Evolutionary conservation across 2,329 filamentous ascomycete genomes (phyloP), one percentile per base, ranked within the genome.

Genomic region (Venturia pyrina): DNA sequence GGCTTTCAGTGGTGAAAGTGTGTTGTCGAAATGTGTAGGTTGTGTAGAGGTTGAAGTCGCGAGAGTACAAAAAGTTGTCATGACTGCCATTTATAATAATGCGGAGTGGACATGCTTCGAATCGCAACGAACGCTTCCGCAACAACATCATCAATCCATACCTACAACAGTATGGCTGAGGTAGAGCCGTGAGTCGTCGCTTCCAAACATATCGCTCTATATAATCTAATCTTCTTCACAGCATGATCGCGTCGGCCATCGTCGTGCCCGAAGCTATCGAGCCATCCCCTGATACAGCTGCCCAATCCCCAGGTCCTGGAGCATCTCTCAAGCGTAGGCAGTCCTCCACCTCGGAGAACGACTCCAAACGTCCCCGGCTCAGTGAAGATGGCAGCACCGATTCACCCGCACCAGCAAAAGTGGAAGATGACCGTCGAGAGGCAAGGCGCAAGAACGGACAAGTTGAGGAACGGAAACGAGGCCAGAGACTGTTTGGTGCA

Each of bases 401-500:
- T 66, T 62, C 66, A 66, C 64, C 64, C 32, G 63, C 48, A n/a
- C 64, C 65, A 57, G 57, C 60, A 44, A 70, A 69, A 63, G 57
- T 41, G 53, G 65, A 67, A 59, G 68, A 69, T 53, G 43, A 43
- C 44, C 70, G 69, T 67, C 71, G 70, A 57, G 66, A 71, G 65
- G 72, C 77, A 64, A 74, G 77, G 63, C 78, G 80, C 63, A 77
- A 75, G 68, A 79, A 74, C 66, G 77, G 82, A 63, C 78, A 81
- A 37, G 80, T 87, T 66, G 89, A 96, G 72, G 93, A 98, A 74
- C 91, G 88, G 75, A 91, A 90, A 74, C 88, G 93, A 46, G 90
- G 90, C 28, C 89, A 90, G 76, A 85, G 93, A 64, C 81, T 98
- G 68, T 97, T 97, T 73, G 93, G 93, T 68, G 90, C 88, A 44